Conservation (phyloP, 192 early-diverging fungal genomes). For the Linnemannia hyalina region DNA sequence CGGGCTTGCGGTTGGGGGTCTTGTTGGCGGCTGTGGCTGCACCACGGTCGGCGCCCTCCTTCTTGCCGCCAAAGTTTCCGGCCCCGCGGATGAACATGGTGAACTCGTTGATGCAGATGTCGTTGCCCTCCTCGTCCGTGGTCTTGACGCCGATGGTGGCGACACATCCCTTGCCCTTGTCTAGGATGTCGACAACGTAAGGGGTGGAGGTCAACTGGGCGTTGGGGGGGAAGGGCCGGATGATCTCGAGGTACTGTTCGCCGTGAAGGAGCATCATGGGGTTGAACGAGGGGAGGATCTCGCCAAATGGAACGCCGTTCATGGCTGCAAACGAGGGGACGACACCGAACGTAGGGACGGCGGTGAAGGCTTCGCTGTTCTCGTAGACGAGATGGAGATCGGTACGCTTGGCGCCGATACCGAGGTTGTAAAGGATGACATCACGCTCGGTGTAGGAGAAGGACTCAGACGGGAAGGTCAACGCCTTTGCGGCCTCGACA, state of each 20-base stretch:
- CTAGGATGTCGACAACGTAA: conserved; percentile 89
- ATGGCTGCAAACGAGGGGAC: conserved; percentile 79
- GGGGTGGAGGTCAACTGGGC: conserved; percentile 79
- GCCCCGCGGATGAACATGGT: conserved; percentile 91
- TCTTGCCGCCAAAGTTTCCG: conserved; percentile 88
- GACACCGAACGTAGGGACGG: conserved; percentile 92
- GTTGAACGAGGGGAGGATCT: conserved; percentile 78
- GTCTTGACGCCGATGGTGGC: conserved; percentile 83
- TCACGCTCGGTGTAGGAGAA: conserved; percentile 88
- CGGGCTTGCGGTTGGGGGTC: conserved; percentile 84
- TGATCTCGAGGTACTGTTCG: conserved; percentile 92
- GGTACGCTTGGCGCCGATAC: conserved; percentile 86
- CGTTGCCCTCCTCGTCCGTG: conserved; percentile 76
- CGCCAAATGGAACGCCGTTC: conserved; percentile 72
- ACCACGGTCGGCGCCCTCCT: conserved; percentile 76
- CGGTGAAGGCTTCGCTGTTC: conserved; percentile 80
- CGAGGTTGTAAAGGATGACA: conserved; percentile 91
- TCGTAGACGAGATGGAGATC: conserved; percentile 94
- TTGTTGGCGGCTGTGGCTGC: conserved; percentile 80
- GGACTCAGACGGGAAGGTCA: conserved; percentile 61
- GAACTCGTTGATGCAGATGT: conserved; percentile 85
- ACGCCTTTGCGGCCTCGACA: conserved; percentile 70
- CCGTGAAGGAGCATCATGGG: conserved; percentile 97
- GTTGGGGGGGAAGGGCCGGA: conserved; percentile 84
- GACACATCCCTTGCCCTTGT: conserved; percentile 94